These are phyloP conservation scores for Dictyostelium firmibasis DNA, from an alignment of 78 protist species.

Conservation along the genomic window DNA sequence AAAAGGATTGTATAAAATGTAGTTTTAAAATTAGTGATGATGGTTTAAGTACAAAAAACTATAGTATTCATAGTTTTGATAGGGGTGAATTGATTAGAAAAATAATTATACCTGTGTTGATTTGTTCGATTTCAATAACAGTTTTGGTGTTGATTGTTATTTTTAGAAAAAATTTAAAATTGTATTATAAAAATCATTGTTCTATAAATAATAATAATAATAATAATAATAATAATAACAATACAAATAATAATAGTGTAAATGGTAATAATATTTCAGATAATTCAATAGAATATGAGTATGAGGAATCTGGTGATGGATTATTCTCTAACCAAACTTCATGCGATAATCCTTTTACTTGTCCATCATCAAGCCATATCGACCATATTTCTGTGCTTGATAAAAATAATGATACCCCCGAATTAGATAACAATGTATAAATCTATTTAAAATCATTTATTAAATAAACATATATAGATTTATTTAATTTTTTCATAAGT, in stretches of 20 bases:
- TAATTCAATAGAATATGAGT: not conserved
- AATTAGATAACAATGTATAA: not conserved
- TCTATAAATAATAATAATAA: not conserved
- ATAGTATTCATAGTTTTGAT: not conserved
- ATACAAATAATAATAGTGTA: not conserved
- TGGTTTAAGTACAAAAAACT: not conserved
- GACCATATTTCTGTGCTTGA: not conserved
- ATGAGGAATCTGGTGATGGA: not conserved
- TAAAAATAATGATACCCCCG: not conserved
- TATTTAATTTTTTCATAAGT: no score
- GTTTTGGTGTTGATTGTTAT: not conserved
- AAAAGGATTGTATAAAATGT: not conserved
- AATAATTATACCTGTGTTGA: not conserved
- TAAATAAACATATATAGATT: no score
- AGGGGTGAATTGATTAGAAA: not conserved
- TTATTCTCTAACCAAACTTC: not conserved
- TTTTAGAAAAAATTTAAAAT: not conserved
- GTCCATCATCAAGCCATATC: not conserved
- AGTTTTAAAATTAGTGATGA: not conserved
- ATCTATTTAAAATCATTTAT: no score
- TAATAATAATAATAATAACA: no score
- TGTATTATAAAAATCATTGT: not conserved
- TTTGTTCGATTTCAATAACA: not conserved
- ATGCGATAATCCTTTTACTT: not conserved
- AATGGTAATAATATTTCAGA: not conserved